phyloP scores from a whole-genome alignment of 441 rosid genomes.

The Breynia disticha region DNA sequence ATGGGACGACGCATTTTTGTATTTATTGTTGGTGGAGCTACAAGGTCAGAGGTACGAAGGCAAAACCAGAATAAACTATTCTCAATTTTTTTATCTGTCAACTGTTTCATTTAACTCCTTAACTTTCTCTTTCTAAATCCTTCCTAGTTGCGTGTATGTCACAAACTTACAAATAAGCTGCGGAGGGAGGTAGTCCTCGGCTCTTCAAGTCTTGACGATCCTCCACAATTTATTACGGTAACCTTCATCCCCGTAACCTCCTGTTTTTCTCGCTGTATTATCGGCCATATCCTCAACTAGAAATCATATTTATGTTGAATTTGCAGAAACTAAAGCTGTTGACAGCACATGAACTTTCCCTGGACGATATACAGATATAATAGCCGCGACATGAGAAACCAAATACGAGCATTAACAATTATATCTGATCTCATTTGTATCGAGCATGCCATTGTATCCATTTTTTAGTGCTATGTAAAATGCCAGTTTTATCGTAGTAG shows the following conservation, averaged over 20 bases:
- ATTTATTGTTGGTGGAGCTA: conserved; percentile 87
- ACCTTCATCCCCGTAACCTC: neutral
- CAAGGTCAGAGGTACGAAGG: conserved; percentile 96
- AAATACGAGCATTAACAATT: too few species aligned
- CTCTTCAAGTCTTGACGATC: conserved; percentile 81
- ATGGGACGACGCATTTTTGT: conserved; percentile 89
- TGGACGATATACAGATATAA: conserved; percentile 87
- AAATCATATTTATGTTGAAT: conserved; percentile 7
- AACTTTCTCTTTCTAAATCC: neutral
- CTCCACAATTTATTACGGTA: conserved; percentile 86
- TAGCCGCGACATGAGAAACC: too few species aligned
- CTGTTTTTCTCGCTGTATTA: neutral
- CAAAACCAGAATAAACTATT: neutral
- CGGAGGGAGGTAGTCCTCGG: conserved; percentile 92
- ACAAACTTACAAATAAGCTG: conserved; percentile 73
- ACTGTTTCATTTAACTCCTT: neutral
- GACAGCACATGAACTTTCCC: conserved; percentile 73
- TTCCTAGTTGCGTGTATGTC: conserved; percentile 77
- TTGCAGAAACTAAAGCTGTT: conserved; percentile 88
- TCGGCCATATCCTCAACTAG: neutral
- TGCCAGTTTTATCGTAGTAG: conserved; percentile 7
- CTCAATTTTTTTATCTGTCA: neutral
- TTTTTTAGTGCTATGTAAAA: conserved; percentile 18
- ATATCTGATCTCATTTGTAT: conserved; percentile 21
- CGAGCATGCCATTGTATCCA: conserved; percentile 15